Base-by-base conservation (phyloP, 2,329 filamentous ascomycete species). In the Arthroderma sp. region DNA sequence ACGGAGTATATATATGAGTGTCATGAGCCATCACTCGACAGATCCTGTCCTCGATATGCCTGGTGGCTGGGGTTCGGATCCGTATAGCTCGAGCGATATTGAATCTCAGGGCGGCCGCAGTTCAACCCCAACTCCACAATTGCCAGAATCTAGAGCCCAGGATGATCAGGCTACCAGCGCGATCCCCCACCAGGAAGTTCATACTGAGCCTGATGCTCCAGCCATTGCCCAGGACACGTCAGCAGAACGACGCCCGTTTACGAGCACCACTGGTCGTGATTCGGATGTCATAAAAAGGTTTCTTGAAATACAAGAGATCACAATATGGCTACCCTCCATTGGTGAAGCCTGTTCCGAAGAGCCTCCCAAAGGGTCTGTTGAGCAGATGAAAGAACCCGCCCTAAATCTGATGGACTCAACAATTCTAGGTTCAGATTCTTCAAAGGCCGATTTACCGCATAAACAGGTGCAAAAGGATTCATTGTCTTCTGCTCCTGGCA, bases 1-100 rank as follows among this genome's bases (percentile, higher is more conserved):
- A n/a, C 62, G 69, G 45, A 71, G 68, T 50, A 65, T 72, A 60
- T 72, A 71, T 46, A 68, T 71, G 68, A 72, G 78, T 56, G 77
- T 74, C 7, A 66, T 78, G 45, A 77, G 72, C 47, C 62, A 65
- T 33, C 58, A 57, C 6, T 58, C 61, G 27, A 50, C 46, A 15
- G 54, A 38, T 5, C 42, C 48, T 30, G 49, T 55, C 29, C 59
- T 57, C 4, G 54, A 55, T 38, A 66, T 69, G 48, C 67, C 68
- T 10, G 67, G 68, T 5, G 66, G 58, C 33, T 69, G 66, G 66
- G 33, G 33, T 9, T 29, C 27, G 7, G 33, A 43, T 8, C 15
- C 15, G 15, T 22, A 22, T 22, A 22, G 15, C 15, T 22, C 15
- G 15, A 22, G 15, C 15, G 15, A 22, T 22, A 22, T 22, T 22